phyloP scores from a whole-genome alignment of 2,329 filamentous ascomycete genomes.

The Corinectria fuckeliana region DNA sequence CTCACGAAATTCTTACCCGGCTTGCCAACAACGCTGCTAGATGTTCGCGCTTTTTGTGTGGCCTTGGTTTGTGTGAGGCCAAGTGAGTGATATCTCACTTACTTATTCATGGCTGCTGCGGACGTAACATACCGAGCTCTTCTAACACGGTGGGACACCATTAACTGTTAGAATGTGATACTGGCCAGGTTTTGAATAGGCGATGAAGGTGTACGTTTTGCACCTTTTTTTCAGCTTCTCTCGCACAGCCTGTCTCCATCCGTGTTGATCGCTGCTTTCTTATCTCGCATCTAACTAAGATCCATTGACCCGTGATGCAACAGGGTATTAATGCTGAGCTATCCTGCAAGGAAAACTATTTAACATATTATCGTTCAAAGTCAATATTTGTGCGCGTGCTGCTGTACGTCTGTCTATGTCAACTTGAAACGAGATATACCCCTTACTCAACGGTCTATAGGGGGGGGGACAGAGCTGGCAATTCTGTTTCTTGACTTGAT shows the following conservation, averaged over 20 bases:
- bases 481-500: conserved; percentile 18
- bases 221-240: background rate
- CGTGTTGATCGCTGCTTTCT: background rate
- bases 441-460: conserved; percentile 2
- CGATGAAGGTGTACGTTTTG: background rate
- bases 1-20: background rate
- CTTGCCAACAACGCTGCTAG: background rate
- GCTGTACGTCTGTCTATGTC: background rate
- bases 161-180: background rate
- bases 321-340: background rate
- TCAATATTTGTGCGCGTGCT: background rate
- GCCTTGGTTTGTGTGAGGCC: background rate
- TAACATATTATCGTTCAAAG: background rate
- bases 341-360: background rate
- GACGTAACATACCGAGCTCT: background rate
- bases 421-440: background rate
- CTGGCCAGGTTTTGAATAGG: background rate
- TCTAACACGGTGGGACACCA: background rate
- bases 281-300: background rate
- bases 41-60: background rate
- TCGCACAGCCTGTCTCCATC: background rate
- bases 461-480: conserved; percentile 24
- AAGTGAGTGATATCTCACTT: background rate
- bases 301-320: background rate
- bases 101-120: background rate